These are phyloP conservation scores for Penicillium lividum DNA, from an alignment of 495 filamentous ascomycete species.

Conservation along the genomic window DNA sequence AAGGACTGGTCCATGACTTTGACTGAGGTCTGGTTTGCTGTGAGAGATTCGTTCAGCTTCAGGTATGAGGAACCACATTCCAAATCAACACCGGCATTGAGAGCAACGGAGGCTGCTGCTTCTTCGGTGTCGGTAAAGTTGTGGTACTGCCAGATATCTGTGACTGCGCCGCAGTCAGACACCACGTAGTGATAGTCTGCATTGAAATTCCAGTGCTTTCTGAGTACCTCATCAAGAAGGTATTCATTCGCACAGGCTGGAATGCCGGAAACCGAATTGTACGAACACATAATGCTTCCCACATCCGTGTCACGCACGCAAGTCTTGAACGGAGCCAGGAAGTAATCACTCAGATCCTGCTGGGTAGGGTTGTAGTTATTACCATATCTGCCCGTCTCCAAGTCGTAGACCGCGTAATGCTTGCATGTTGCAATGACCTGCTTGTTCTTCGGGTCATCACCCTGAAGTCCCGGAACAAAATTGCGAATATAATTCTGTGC, in stretches of 20 bases:
- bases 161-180: constrained; percentile 50
- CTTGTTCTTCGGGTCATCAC: constrained; percentile 34
- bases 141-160: constrained; percentile 50
- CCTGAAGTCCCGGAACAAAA: constrained; percentile 56
- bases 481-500: constrained; percentile 52
- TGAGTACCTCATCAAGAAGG: constrained; percentile 51
- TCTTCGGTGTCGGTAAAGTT: constrained; percentile 45
- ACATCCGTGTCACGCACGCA: constrained; percentile 53
- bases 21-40: constrained; percentile 42
- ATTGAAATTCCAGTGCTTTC: constrained; percentile 51
- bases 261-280: constrained; percentile 56
- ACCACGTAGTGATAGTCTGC: constrained; percentile 48
- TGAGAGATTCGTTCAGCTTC: constrained; percentile 42
- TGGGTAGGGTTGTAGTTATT: constrained; percentile 49
- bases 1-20: constrained; percentile 46
- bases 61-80: constrained; percentile 50
- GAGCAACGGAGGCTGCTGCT: constrained; percentile 46
- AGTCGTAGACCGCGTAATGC: constrained; percentile 61
- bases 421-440: constrained; percentile 60
- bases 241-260: constrained; percentile 54
- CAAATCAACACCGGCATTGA: constrained; percentile 58
- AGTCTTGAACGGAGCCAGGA: constrained; percentile 49
- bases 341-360: constrained; percentile 56
- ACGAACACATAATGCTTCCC: constrained; percentile 56
- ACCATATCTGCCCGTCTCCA: constrained; percentile 52